Evolutionary conservation across 352 stramenopile genomes (phyloP).

Genomic region (Pythium utonaiense): DNA sequence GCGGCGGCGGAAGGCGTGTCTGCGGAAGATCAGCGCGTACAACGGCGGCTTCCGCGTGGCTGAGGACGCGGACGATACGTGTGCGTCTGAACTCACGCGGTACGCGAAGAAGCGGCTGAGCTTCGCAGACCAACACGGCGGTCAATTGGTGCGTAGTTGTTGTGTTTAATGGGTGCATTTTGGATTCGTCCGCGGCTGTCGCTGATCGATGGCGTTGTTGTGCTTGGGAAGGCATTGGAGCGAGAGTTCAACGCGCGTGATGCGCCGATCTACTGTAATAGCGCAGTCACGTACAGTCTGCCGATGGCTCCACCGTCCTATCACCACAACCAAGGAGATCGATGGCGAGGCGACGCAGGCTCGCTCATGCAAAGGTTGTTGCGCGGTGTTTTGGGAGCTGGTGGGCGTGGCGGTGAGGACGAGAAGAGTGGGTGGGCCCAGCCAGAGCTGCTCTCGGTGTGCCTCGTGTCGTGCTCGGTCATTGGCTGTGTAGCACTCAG

Average conservation of each 20-base stretch:
- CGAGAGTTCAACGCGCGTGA: constrained; percentile 44
- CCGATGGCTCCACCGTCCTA: background rate
- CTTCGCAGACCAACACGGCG: constrained; percentile 56
- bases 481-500: constrained; percentile 40
- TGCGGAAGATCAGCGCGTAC: constrained; percentile 55
- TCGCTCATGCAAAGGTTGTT: constrained; percentile 30
- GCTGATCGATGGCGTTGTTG: no score
- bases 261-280: constrained; percentile 42
- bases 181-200: no score
- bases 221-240: constrained; percentile 33
- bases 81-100: constrained; percentile 25
- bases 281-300: constrained; percentile 23
- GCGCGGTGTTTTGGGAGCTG: constrained; percentile 9
- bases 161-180: background rate
- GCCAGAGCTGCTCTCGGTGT: constrained; percentile 52
- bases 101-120: constrained; percentile 55
- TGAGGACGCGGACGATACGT: constrained; percentile 4
- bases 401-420: constrained; percentile 18
- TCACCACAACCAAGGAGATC: background rate
- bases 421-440: constrained; percentile 34
- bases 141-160: constrained; percentile 34
- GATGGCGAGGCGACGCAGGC: background rate
- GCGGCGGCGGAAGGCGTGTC: constrained; percentile 25
- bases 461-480: constrained; percentile 49
- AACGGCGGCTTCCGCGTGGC: constrained; percentile 22